A percentile compares a stretch with the other conserved stretches of the same genome.
These are phyloP conservation scores for Eucalyptus rudis DNA, from an alignment of 345 rosid genomes.

Conservation along the genomic window DNA sequence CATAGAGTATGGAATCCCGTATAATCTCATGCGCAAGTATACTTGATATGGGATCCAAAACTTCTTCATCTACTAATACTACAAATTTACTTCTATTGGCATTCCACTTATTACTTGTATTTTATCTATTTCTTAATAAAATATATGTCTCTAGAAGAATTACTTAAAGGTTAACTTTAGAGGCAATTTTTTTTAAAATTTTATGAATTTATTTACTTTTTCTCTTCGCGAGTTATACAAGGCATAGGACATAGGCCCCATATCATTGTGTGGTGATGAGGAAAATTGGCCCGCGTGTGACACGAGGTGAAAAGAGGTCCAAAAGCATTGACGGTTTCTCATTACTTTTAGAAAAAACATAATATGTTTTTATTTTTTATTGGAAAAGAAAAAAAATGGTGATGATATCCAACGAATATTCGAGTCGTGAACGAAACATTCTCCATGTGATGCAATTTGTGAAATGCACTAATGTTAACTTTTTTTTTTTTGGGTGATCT, in stretches of 20 bases:
- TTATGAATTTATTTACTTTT: not conserved
- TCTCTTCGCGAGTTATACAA: not conserved
- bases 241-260: not conserved
- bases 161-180: not conserved
- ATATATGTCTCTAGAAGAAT: not conserved
- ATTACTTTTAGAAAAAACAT: not conserved
- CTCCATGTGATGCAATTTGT: not conserved
- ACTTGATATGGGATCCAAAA: not conserved
- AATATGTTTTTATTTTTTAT: not conserved
- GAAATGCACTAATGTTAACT: not conserved
- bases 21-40: not conserved
- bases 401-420: not conserved
- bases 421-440: not conserved
- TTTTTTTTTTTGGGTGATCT: not conserved
- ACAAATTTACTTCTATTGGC: not conserved
- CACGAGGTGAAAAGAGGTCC: not conserved
- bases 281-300: not conserved
- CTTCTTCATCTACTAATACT: not conserved
- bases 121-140: not conserved
- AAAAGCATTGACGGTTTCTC: not conserved
- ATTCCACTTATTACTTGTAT: not conserved
- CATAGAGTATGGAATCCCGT: not conserved
- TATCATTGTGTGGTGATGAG: not conserved
- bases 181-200: not conserved
- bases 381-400: not conserved